Percentiles rank a stretch among this genome's conserved stretches.
Conservation (phyloP, 2,329 filamentous ascomycete genomes). For the Pseudogymnoascus sp. region DNA sequence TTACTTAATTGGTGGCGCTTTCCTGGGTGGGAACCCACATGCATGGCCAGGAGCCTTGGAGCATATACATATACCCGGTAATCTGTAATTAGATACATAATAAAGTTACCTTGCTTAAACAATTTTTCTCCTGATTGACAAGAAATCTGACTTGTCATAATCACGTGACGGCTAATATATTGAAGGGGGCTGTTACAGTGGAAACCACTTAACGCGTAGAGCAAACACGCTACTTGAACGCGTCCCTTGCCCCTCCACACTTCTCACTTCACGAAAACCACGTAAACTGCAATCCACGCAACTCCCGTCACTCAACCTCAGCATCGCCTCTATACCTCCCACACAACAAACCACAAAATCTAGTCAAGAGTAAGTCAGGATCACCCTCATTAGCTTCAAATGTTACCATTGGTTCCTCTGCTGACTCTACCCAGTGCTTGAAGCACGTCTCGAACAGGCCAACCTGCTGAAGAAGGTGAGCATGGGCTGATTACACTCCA, state of each 20-base stretch:
- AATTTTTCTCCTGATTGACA: neutral
- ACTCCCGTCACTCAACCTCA: neutral
- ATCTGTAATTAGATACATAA: conserved; percentile 8
- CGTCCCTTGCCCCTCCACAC: conserved; percentile 7
- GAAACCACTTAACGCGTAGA: conserved; percentile 11
- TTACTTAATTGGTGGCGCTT: neutral
- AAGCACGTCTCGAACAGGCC: conserved; percentile 95
- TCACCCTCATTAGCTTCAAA: neutral
- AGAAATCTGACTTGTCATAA: neutral
- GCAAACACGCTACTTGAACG: conserved; percentile 9
- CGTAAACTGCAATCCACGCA: conserved; percentile 4
- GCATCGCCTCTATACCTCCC: neutral
- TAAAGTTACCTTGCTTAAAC: neutral
- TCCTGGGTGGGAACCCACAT: neutral
- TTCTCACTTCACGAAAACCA: conserved; percentile 9
- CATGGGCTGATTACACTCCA: neutral
- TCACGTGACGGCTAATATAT: neutral
- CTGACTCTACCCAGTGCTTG: conserved; percentile 55
- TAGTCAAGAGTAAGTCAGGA: conserved; percentile 3
- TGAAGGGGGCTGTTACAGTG: neutral
- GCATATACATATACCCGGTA: conserved; percentile 1
- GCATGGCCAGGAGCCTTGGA: conserved; percentile 4
- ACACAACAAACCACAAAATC: conserved; percentile 9
- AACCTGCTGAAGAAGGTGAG: conserved; percentile 86
- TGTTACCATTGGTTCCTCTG: neutral